phyloP scores from a whole-genome alignment of 1,139 yeast genomes.

The Diutina ranongensis region DNA sequence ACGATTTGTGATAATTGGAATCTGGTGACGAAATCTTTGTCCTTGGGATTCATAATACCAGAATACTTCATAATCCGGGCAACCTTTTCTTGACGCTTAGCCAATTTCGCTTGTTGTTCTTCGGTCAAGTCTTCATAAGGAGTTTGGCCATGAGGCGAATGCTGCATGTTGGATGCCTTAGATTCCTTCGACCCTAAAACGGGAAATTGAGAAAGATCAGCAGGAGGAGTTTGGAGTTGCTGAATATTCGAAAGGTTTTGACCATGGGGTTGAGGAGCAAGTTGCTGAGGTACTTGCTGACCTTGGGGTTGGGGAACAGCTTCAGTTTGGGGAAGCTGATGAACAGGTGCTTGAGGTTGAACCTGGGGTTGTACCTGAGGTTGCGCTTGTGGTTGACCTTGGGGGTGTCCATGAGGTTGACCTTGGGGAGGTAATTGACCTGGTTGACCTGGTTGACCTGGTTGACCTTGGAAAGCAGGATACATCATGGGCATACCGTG shows the following conservation, averaged over 20 bases:
- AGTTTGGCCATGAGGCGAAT: slow-evolving; percentile 10
- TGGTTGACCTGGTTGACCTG: slow-evolving; percentile 8
- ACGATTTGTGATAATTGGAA: slow-evolving; percentile 93
- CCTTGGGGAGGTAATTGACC: slow-evolving; percentile 8
- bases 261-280: too few species aligned
- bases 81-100: slow-evolving; percentile 68
- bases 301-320: background rate
- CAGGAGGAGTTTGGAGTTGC: slow-evolving; percentile 11
- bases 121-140: slow-evolving; percentile 19
- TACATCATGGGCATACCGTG: slow-evolving; percentile 15
- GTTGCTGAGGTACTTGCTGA: too few species aligned
- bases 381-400: slow-evolving; percentile 8
- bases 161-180: slow-evolving; percentile 19
- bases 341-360: too few species aligned
- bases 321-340: slow-evolving; percentile 8
- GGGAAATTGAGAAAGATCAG: slow-evolving; percentile 38
- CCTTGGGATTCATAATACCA: slow-evolving; percentile 94
- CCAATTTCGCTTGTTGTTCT: slow-evolving; percentile 41
- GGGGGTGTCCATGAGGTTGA: slow-evolving; percentile 7
- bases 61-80: slow-evolving; percentile 72
- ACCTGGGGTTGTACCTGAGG: slow-evolving; percentile 10
- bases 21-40: slow-evolving; percentile 88
- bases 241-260: background rate
- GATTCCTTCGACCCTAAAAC: slow-evolving; percentile 35
- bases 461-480: background rate